Evolutionary conservation across 768 basidiomycete genomes (phyloP).

Genomic region (Cystobasidium ongulense): DNA sequence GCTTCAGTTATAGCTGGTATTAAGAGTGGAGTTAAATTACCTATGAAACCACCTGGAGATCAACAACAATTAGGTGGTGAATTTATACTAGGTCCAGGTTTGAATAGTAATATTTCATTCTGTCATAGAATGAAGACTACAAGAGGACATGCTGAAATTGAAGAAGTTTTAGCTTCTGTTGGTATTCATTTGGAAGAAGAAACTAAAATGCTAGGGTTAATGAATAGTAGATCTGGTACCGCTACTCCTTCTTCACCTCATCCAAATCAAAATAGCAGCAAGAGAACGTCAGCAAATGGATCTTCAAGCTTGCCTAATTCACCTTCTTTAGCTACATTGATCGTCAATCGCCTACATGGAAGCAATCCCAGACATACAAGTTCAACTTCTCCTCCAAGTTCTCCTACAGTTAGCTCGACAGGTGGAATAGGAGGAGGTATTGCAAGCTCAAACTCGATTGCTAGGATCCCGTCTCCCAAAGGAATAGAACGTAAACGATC

Average conservation of each 20-base stretch:
- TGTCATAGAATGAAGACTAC: conserved; percentile 28
- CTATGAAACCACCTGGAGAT: conserved; percentile 28
- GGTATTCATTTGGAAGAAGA: conserved; percentile 14
- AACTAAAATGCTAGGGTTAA: neutral
- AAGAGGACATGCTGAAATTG: conserved; percentile 20
- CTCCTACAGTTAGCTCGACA: neutral
- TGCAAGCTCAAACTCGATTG: neutral
- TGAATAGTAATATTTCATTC: neutral
- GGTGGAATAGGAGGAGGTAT: neutral
- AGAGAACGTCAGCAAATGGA: neutral
- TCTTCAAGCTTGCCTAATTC: neutral
- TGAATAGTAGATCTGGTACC: neutral
- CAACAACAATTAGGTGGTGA: conserved; percentile 30
- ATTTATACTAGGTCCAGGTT: conserved; percentile 31
- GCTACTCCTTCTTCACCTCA: neutral
- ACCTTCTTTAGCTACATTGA: neutral
- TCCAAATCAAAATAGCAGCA: too few relatives aligned
- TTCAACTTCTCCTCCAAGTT: neutral
- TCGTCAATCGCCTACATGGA: neutral
- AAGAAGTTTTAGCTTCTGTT: conserved; percentile 21
- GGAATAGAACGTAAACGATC: neutral
- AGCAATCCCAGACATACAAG: neutral
- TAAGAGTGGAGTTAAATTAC: neutral
- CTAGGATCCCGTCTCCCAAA: too few relatives aligned
- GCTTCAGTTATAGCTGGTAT: neutral